phyloP scores from a whole-genome alignment of 2,329 filamentous ascomycete species.

The Leptodontidium sp. region DNA sequence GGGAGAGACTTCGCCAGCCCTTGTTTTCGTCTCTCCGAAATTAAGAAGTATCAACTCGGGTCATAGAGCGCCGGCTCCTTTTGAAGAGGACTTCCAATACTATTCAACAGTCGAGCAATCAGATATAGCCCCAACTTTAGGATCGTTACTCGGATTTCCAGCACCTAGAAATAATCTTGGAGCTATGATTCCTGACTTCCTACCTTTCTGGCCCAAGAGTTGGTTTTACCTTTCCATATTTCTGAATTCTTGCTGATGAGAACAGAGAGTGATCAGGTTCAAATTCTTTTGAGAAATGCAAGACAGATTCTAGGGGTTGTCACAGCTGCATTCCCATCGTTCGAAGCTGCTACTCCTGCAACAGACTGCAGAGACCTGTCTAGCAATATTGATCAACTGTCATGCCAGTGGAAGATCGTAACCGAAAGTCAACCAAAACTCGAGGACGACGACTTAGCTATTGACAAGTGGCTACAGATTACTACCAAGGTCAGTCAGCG shows the following conservation, averaged over 20 bases:
- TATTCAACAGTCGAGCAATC: constrained; percentile 91
- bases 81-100: constrained; percentile 78
- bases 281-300: constrained; percentile 80
- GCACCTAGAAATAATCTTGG: constrained; percentile 91
- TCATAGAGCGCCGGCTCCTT: constrained; percentile 61
- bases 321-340: constrained; percentile 72
- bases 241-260: constrained; percentile 23
- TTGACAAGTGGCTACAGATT: constrained; percentile 53
- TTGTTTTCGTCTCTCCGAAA: constrained; percentile 91
- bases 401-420: constrained; percentile 71
- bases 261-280: constrained; percentile 61
- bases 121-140: constrained; percentile 89
- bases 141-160: constrained; percentile 85
- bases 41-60: constrained; percentile 63
- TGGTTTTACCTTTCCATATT: constrained; percentile 40
- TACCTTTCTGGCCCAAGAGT: constrained; percentile 78
- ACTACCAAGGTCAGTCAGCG: constrained; percentile 52
- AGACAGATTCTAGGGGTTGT: constrained; percentile 82
- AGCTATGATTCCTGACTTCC: constrained; percentile 80
- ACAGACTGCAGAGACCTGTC: constrained; percentile 36
- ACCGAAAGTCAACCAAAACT: constrained; percentile 36
- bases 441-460: constrained; percentile 41
- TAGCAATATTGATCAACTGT: constrained; percentile 61
- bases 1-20: constrained; percentile 91
- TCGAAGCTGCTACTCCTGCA: constrained; percentile 47